Evolutionary conservation across 2,329 filamentous ascomycete genomes (phyloP).

Genomic region (Chaetomium olivaceum): DNA sequence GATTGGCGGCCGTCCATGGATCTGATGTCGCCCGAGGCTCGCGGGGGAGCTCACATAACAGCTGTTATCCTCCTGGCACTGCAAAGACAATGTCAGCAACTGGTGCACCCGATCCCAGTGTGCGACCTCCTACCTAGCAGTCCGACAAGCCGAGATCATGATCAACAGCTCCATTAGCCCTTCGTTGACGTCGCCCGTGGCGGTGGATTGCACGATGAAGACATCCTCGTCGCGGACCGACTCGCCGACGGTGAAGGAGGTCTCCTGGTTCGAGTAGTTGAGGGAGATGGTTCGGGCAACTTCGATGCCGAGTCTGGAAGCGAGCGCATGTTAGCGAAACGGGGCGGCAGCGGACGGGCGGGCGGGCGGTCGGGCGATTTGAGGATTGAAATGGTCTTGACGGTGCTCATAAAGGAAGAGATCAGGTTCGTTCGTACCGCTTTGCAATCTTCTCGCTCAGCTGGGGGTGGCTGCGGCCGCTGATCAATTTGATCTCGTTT

Average conservation of each 20-base stretch:
- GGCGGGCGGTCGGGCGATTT: background rate
- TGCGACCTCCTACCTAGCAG: conserved; percentile 50
- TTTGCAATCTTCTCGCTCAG: conserved; percentile 45
- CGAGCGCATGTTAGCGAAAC: conserved; percentile 20
- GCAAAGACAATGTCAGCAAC: conserved; percentile 20
- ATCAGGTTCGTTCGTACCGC: conserved; percentile 26
- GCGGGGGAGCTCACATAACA: conserved; percentile 57
- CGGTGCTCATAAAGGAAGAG: background rate
- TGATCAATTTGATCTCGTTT: conserved; percentile 56
- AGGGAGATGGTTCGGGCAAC: conserved; percentile 77
- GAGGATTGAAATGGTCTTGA: background rate
- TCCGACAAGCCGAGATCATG: conserved; percentile 90
- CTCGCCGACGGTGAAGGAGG: conserved; percentile 90
- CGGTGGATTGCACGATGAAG: conserved; percentile 94
- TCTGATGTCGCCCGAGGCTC: background rate
- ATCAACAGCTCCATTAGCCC: conserved; percentile 97
- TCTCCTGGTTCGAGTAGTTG: conserved; percentile 86
- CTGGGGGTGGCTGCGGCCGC: conserved; percentile 51
- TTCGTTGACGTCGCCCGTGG: conserved; percentile 95
- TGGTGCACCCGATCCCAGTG: background rate
- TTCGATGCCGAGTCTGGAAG: conserved; percentile 68
- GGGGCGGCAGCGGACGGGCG: background rate
- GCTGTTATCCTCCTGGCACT: conserved; percentile 85
- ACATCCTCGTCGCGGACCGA: conserved; percentile 97
- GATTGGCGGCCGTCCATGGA: background rate